These are phyloP conservation scores for Brettanomyces anomalus DNA, from an alignment of 805 yeast species.

Conservation along the genomic window DNA sequence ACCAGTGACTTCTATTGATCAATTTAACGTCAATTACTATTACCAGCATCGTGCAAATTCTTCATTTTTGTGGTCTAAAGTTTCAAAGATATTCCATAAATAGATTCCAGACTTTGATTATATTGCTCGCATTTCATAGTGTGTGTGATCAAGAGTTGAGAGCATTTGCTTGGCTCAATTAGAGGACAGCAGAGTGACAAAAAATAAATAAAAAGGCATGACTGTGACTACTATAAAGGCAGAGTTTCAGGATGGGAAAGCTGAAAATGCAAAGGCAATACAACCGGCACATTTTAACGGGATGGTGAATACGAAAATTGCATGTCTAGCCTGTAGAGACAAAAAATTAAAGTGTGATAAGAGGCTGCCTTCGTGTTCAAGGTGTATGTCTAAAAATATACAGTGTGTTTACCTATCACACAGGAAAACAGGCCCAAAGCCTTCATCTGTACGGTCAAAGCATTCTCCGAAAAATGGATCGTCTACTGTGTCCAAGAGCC, in stretches of 20 bases:
- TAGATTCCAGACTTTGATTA: too few species aligned
- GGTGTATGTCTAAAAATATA: slow-evolving; percentile 13
- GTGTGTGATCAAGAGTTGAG: too few species aligned
- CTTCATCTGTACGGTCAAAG: background rate
- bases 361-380: slow-evolving; percentile 16
- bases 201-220: too few species aligned
- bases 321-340: slow-evolving; percentile 24
- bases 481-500: background rate
- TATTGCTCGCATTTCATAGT: too few species aligned
- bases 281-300: background rate
- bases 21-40: too few species aligned
- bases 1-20: too few species aligned
- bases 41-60: too few species aligned
- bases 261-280: background rate
- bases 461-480: background rate
- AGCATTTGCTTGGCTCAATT: too few species aligned
- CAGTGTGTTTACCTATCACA: slow-evolving; percentile 20
- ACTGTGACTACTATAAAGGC: background rate
- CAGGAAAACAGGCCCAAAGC: slow-evolving; percentile 26
- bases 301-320: slow-evolving; percentile 13
- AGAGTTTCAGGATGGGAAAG: background rate
- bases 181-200: too few species aligned
- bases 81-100: too few species aligned
- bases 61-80: too few species aligned
- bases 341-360: slow-evolving; percentile 26